These are phyloP conservation scores for Candida saitoana DNA, from an alignment of 805 yeast species.

Conservation along the genomic window DNA sequence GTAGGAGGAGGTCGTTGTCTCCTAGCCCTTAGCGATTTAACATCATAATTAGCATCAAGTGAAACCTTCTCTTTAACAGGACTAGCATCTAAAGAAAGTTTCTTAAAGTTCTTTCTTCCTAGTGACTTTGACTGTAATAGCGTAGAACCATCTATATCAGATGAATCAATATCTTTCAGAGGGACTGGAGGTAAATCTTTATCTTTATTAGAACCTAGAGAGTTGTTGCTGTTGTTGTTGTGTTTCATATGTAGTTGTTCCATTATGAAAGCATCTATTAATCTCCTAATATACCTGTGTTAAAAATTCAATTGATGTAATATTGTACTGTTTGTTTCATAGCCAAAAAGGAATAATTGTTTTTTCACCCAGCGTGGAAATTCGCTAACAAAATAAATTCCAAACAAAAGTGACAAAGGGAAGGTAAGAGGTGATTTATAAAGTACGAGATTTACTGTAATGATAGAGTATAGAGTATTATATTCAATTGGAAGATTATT, in stretches of 20 bases:
- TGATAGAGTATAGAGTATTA: too few relatives aligned
- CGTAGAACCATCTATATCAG: slow-evolving; percentile 11
- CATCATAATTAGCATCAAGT: slow-evolving; percentile 4
- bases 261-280: slow-evolving; percentile 10
- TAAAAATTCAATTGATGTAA: too few relatives aligned
- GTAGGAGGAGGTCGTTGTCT: slow-evolving; percentile 31
- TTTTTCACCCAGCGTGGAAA: too few relatives aligned
- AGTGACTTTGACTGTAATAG: slow-evolving; percentile 33
- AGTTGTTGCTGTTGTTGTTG: slow-evolving; percentile 17
- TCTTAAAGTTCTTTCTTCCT: slow-evolving; percentile 38
- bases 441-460: too few relatives aligned
- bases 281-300: too few relatives aligned
- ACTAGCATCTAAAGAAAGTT: slow-evolving; percentile 23
- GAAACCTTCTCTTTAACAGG: slow-evolving; percentile 1
- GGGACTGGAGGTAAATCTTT: slow-evolving; percentile 41
- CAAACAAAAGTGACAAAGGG: too few relatives aligned
- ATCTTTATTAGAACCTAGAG: slow-evolving; percentile 23
- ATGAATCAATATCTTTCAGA: slow-evolving; percentile 5
- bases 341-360: too few relatives aligned
- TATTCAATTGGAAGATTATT: too few relatives aligned
- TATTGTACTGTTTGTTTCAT: too few relatives aligned
- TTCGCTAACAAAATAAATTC: too few relatives aligned
- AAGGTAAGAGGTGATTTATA: too few relatives aligned
- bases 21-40: slow-evolving; percentile 15
- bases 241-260: slow-evolving; percentile 10